phyloP scores from a whole-genome alignment of 1,284 basidiomycete species.

The Boletus mariae region DNA sequence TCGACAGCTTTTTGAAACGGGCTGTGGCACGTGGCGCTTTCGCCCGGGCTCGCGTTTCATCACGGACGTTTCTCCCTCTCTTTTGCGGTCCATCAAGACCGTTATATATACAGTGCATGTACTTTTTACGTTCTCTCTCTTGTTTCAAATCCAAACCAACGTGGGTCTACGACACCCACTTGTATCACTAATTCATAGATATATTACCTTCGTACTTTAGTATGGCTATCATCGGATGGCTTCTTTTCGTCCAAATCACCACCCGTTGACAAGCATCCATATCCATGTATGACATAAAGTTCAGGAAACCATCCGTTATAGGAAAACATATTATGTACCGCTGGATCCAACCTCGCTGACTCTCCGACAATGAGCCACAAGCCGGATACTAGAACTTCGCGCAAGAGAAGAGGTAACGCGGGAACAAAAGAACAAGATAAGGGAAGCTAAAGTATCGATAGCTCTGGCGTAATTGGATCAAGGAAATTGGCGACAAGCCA shows the following conservation, averaged over 20 bases:
- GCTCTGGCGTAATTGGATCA: not conserved
- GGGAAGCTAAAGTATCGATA: conserved; percentile 4
- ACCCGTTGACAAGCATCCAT: not conserved
- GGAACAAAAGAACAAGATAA: conserved; percentile 6
- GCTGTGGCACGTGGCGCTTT: not conserved
- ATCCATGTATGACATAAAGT: not conserved
- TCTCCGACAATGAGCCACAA: conserved; percentile 1
- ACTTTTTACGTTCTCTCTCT: not conserved
- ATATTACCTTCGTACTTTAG: not conserved
- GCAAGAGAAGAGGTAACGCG: conserved; percentile 2
- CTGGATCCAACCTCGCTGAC: not conserved
- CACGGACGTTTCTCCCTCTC: not conserved
- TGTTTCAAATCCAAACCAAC: not conserved
- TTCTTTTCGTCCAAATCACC: not conserved
- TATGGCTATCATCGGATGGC: not conserved
- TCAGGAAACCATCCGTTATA: not conserved
- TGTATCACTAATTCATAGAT: not conserved
- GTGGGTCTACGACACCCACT: not conserved
- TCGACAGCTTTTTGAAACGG: conserved; percentile 6
- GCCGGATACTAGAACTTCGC: not conserved
- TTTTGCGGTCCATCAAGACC: not conserved
- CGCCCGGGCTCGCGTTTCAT: conserved; percentile 5
- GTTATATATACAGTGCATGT: not conserved
- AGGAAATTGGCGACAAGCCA: not conserved
- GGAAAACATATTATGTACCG: conserved; percentile 5